Evolutionary conservation across 345 rosid genomes (phyloP).

Genomic region (Sapria himalayana): DNA sequence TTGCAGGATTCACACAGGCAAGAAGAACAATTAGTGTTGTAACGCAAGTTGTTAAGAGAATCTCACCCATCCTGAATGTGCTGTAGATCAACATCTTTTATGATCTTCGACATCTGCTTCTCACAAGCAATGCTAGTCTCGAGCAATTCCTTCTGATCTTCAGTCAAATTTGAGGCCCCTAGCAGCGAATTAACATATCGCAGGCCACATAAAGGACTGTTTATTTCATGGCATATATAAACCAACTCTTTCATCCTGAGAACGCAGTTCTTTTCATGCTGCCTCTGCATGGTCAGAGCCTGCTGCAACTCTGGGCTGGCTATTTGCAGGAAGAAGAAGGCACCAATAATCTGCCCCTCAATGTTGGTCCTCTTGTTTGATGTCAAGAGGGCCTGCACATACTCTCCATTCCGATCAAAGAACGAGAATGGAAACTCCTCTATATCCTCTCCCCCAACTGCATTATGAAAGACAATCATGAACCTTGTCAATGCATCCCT

Average conservation of each 20-base stretch:
- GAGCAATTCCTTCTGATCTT: constrained; percentile 75
- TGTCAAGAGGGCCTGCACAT: constrained; percentile 65
- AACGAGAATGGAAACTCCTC: constrained; percentile 66
- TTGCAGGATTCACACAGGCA: background rate
- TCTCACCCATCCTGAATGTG: constrained; percentile 65
- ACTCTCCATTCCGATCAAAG: constrained; percentile 52
- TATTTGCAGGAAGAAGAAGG: constrained; percentile 91
- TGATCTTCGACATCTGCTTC: constrained; percentile 57
- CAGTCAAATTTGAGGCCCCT: constrained; percentile 48
- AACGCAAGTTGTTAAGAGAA: constrained; percentile 3
- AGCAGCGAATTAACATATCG: constrained; percentile 53
- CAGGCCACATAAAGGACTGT: constrained; percentile 61
- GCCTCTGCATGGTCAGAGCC: constrained; percentile 53
- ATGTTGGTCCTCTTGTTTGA: constrained; percentile 59
- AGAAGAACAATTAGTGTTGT: background rate
- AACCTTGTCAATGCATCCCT: constrained; percentile 74
- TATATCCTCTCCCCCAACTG: constrained; percentile 68
- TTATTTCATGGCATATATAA: constrained; percentile 61
- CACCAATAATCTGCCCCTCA: constrained; percentile 62
- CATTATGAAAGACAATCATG: constrained; percentile 78
- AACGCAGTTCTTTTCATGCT: constrained; percentile 39
- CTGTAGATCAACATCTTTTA: constrained; percentile 43
- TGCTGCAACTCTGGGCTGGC: constrained; percentile 87
- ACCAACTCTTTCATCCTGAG: constrained; percentile 63
- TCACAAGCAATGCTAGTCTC: constrained; percentile 77